Percentiles rank a stretch among this genome's conserved stretches.
Evolutionary conservation across 352 stramenopile species (phyloP).

Genomic region (Pythium sp.): DNA sequence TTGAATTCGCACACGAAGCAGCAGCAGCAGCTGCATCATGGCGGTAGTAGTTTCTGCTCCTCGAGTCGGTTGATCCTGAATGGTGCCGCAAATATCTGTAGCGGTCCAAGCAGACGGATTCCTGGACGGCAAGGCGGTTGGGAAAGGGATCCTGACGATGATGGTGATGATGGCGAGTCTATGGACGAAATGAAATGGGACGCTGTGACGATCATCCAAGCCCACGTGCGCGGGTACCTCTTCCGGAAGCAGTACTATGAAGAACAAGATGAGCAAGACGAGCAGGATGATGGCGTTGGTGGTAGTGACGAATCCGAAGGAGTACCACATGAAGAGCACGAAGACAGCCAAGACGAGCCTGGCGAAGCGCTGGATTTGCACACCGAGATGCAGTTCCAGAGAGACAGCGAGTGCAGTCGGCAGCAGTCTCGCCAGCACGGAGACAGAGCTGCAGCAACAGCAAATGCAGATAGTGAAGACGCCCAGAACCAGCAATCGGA

Average conservation of each 20-base stretch:
- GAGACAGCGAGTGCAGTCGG: not conserved
- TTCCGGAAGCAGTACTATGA: conserved; percentile 17
- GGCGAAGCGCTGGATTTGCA: conserved; percentile 4
- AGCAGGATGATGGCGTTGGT: not conserved
- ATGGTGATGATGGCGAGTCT: not conserved
- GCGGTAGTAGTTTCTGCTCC: not conserved
- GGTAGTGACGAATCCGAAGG: not conserved
- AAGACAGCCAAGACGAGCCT: not conserved
- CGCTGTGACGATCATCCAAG: conserved; percentile 13
- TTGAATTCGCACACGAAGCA: conserved; percentile 14
- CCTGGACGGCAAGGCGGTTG: not conserved
- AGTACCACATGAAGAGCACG: not conserved
- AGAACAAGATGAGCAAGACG: not conserved
- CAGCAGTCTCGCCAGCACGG: not conserved
- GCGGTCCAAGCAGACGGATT: not conserved
- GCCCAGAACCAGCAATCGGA: not conserved
- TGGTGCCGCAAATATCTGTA: not conserved
- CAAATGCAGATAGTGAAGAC: not conserved
- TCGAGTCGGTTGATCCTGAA: conserved; percentile 2
- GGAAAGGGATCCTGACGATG: not conserved
- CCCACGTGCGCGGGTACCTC: conserved; percentile 16
- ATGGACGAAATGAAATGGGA: not conserved
- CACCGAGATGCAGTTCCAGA: conserved; percentile 16
- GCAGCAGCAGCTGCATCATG: not conserved
- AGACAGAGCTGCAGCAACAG: not conserved